Evolutionary conservation across 2,329 filamentous ascomycete genomes (phyloP), one percentile per base, ranked within the genome.

Genomic region (Pseudogymnoascus sp.): DNA sequence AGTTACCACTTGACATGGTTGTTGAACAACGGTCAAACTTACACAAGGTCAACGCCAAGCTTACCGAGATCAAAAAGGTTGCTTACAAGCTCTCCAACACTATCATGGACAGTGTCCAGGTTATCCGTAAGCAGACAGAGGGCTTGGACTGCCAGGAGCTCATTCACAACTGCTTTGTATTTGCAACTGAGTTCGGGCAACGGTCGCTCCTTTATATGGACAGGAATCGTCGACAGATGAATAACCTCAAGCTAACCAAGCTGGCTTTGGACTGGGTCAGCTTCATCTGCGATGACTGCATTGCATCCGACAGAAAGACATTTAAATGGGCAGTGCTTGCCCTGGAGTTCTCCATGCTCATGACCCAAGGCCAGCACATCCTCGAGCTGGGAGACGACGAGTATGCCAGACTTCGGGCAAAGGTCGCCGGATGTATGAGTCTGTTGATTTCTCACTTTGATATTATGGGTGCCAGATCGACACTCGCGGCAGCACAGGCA

Each of bases 91-190:
- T 99, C 47, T 96, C 92, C 61, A 97, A 97, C 76, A 91, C 92
- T 6, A 97, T 99, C 76, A 97, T 99, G 91, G 93, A 97, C 75
- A 97, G 92, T 73, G 95, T 99, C 50, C 91, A 96, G 73, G 91
- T 91, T 66, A 95, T 99, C 67, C 85, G 92, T 67, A 87, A 86
- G 68, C 93, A 99, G 75, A 92, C 92, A 1, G 82, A 84, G 64
- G 90, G 88, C 7, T 84, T 93, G 67, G 89, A 95, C 68, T 96
- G 93, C 73, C 92, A 96, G 70, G 95, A 99, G 72, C 84, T 99
- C 31, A 95, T 99, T 67, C 95, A 99, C 75, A 96, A 92, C 4
- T 99, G 93, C 76, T 99, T 97, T 74, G 90, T 96, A 42, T 99
- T 97, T 71, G 95, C 95, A n/a, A 97, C 95, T 0, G 95, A 99